Conservation (phyloP, 805 yeast genomes). For the Candida manassasensis region DNA sequence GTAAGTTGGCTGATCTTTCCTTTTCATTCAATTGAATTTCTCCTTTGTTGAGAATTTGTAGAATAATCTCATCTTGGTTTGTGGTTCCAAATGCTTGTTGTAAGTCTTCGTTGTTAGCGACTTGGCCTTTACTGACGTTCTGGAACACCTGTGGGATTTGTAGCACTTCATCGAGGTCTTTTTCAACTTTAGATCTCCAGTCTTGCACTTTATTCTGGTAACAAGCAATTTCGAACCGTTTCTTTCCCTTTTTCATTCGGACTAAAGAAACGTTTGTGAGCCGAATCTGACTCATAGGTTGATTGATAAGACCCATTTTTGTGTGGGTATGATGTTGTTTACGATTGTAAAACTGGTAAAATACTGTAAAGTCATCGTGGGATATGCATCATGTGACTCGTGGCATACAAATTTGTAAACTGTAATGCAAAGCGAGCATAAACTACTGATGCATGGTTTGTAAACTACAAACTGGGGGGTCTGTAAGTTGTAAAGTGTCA, state of each 20-base stretch:
- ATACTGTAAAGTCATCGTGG: too few species aligned
- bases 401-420: too few species aligned
- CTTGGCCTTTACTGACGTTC: constrained; percentile 92
- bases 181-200: constrained; percentile 83
- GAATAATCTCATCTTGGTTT: constrained; percentile 67
- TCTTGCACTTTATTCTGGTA: constrained; percentile 97
- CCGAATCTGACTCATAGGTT: constrained; percentile 84
- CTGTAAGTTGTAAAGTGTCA: too few species aligned
- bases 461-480: too few species aligned
- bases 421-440: too few species aligned
- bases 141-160: constrained; percentile 93
- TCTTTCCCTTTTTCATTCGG: constrained; percentile 83
- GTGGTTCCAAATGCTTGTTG: constrained; percentile 69
- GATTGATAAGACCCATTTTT: constrained; percentile 56
- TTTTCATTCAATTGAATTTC: constrained; percentile 93
- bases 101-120: constrained; percentile 84
- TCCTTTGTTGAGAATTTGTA: constrained; percentile 82
- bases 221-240: constrained; percentile 92
- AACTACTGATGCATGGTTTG: too few species aligned
- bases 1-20: constrained; percentile 74
- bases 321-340: too few species aligned
- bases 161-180: constrained; percentile 90
- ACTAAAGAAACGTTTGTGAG: constrained; percentile 93
- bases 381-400: too few species aligned
- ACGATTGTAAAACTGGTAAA: too few species aligned